Evolutionary conservation across 768 basidiomycete genomes (phyloP), one percentile per base, ranked within the genome.

Genomic region (Termitomyces sp.): DNA sequence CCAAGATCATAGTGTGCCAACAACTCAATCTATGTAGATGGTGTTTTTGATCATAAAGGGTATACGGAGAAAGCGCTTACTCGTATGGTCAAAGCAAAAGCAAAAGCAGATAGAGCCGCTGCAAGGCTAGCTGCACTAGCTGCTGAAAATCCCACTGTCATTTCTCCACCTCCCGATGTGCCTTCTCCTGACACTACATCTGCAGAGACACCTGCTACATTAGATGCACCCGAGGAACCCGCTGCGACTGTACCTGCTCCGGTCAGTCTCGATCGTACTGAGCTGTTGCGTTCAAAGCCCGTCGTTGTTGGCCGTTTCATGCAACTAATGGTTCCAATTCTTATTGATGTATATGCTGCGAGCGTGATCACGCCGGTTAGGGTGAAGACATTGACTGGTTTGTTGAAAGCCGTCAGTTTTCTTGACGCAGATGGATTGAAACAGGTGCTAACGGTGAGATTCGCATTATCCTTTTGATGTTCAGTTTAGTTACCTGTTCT

Each of bases 341-440:
- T 99, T 55, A 87, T 98, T 58, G 97, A 98, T 65, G 95, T 99
- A n/a, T 98, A 98, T 71, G 90, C 95, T n/a, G 96, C 97, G 31
- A 97, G 93, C 69, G 95, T 98, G 27, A 86, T 88, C 49, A 84
- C 87, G 0, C 85, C 91, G 2, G 86, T 98, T 12, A 82, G 97
- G 58, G 83, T 90, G 43, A 95, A 96, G 75, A 92, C 94, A 0
- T 76, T 98, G 60, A 90, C 87, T 0, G 93, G 89, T 1, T 66
- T 98, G 50, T 72, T 97, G 61, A 97, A 98, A 69, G 94, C 96
- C 2, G 85, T 96, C 56, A 90, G 92, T 60, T 98, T 94, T 71
- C 76, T 92, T 46, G 88, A 92, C 55, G 80, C 82, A 2, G 86
- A 87, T 6, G 87, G 86, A 13, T 76, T 98, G 29, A 86, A 82